Evolutionary conservation across 768 basidiomycete species (phyloP).

Genomic region (Neoboletus brunneissimus): DNA sequence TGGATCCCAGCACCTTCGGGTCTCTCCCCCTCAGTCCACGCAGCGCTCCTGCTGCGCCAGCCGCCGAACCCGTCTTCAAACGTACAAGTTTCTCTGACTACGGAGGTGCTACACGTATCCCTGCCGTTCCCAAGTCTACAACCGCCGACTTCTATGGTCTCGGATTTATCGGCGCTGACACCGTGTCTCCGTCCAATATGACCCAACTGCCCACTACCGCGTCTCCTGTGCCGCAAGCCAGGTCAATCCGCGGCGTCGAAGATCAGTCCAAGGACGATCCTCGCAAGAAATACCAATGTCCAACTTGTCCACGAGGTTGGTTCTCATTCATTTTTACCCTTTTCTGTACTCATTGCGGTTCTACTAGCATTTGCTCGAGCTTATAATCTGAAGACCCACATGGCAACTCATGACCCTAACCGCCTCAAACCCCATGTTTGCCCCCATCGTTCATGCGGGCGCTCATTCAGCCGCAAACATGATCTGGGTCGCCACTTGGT

Average conservation of each 20-base stretch:
- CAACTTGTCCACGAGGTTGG: slow-evolving; percentile 69
- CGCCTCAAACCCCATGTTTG: slow-evolving; percentile 87
- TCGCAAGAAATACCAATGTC: slow-evolving; percentile 77
- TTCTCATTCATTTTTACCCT: background rate
- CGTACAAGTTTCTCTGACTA: slow-evolving; percentile 71
- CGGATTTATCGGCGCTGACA: slow-evolving; percentile 33
- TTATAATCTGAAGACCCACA: slow-evolving; percentile 93
- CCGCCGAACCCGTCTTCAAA: slow-evolving; percentile 26
- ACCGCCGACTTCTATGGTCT: slow-evolving; percentile 47
- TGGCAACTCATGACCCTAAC: slow-evolving; percentile 92
- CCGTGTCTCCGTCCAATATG: slow-evolving; percentile 57
- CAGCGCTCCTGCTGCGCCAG: slow-evolving; percentile 42
- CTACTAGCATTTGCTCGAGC: slow-evolving; percentile 81
- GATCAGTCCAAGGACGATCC: slow-evolving; percentile 57
- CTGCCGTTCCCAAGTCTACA: slow-evolving; percentile 47
- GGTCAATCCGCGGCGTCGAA: slow-evolving; percentile 38
- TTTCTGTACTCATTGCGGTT: slow-evolving; percentile 1
- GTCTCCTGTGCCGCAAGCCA: slow-evolving; percentile 37
- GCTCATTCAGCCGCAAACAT: slow-evolving; percentile 93
- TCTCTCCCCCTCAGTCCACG: slow-evolving; percentile 56
- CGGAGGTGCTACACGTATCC: slow-evolving; percentile 48
- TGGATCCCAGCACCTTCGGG: slow-evolving; percentile 60
- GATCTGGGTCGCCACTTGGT: slow-evolving; percentile 88
- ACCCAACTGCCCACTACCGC: slow-evolving; percentile 47
- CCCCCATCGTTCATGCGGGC: slow-evolving; percentile 79